Evolutionary conservation across 805 yeast species (phyloP), one percentile per base, ranked within the genome.

Genomic region (Metschnikowia proteae): DNA sequence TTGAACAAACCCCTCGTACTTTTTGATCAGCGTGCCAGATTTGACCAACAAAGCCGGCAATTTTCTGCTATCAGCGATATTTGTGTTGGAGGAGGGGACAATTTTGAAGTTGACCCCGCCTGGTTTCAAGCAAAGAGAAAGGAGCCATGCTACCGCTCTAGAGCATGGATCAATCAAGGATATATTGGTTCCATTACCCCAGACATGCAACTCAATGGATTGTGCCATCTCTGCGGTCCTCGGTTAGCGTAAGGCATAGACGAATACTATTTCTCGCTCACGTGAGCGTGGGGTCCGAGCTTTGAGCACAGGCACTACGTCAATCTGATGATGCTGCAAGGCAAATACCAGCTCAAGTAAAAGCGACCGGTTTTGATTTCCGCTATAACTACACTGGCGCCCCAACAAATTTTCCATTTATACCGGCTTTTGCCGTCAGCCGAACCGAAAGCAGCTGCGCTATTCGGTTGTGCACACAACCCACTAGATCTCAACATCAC

Each of bases 41-140:
- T 23, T 38, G 30, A 48, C 56, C 6, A 65, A 61, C 41, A 81
- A 60, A 2, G 75, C 61, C 0, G 92, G 92, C 13, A 84, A 60
- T 41, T 63, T 67, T 2, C 75, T 76, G 8, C 70, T 68, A 8
- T 69, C 71, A 0, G 87, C 78, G 7, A 78, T 47, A 55, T 79
- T 79, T 9, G 82, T 75, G 59, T 84, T 83, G 46, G 80, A 78
- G 2, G 87, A 81, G 2, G 83, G 74, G 6, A 81, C 74, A 2
- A 84, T 60, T 33, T 65, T 54, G 36, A 50, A 58, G 8, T 42
- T 47, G 8, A 66, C 56, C 3, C 55, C 48, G 6, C 44, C 45
- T 2, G 60, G 43, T 29, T 39, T 32, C 41, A 53, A 28, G 49
- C 66, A 55, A 45, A 62, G 43, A 55, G 54, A 38, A 47, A 77